phyloP scores from a whole-genome alignment of 306 rosid species.

The Trifolium repens region DNA sequence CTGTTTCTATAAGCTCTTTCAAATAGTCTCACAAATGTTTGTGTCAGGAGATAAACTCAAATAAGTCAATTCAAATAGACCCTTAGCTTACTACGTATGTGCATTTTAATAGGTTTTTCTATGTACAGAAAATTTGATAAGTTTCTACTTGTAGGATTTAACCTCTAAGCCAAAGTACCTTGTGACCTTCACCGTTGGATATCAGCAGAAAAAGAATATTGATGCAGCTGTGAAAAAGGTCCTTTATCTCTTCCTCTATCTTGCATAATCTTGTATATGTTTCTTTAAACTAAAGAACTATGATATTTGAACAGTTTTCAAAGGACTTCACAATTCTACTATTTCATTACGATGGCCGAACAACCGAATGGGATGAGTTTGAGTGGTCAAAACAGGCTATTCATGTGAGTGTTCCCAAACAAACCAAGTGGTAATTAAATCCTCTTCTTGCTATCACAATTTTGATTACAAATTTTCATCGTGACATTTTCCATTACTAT shows the following conservation, averaged over 20 bases:
- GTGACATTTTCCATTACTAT: neutral
- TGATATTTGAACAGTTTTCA: conserved; percentile 73
- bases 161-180: conserved; percentile 77
- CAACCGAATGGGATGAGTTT: conserved; percentile 94
- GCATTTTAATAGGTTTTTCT: neutral
- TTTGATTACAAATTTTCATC: conserved; percentile 4
- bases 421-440: conserved; percentile 84
- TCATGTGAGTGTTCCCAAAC: conserved; percentile 87
- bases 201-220: conserved; percentile 75
- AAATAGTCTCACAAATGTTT: neutral
- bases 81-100: neutral
- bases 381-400: conserved; percentile 94
- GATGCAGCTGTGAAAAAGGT: conserved; percentile 95
- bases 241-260: neutral
- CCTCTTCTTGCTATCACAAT: conserved; percentile 1
- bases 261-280: conserved; percentile 5
- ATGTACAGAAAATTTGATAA: conserved; percentile 41
- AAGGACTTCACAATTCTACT: conserved; percentile 83
- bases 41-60: neutral
- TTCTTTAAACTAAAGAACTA: conserved; percentile 40
- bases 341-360: conserved; percentile 95
- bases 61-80: neutral
- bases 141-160: conserved; percentile 71
- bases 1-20: neutral
- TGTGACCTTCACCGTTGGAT: conserved; percentile 92